Conservation (phyloP, 2,329 filamentous ascomycete species). For the Colletotrichum sp. region DNA sequence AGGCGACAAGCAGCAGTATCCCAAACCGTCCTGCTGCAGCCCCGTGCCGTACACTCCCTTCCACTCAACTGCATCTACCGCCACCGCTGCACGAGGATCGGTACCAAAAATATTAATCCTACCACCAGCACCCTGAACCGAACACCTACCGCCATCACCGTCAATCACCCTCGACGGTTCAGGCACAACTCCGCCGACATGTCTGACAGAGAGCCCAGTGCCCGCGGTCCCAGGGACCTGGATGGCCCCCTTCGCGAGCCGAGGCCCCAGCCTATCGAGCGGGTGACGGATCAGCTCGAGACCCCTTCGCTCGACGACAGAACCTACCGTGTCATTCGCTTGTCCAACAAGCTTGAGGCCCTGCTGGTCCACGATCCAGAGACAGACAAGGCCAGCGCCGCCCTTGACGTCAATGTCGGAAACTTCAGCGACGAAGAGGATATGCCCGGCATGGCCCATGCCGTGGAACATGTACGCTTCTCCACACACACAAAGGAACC, state of each 20-base stretch:
- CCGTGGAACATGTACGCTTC: slow-evolving; percentile 79
- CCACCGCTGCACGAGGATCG: neutral
- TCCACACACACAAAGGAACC: neutral
- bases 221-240: slow-evolving; percentile 1
- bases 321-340: slow-evolving; percentile 83
- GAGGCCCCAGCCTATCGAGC: slow-evolving; percentile 36
- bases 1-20: slow-evolving; percentile 12
- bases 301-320: slow-evolving; percentile 86
- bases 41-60: slow-evolving; percentile 2
- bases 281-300: slow-evolving; percentile 75
- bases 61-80: neutral
- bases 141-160: neutral
- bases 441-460: slow-evolving; percentile 95
- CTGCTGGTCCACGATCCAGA: slow-evolving; percentile 92
- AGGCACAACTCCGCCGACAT: slow-evolving; percentile 12
- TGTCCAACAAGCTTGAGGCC: slow-evolving; percentile 88
- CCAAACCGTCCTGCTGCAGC: slow-evolving; percentile 15
- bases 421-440: slow-evolving; percentile 91
- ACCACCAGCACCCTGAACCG: neutral
- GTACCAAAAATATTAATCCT: neutral
- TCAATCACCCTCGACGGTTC: neutral
- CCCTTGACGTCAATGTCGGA: slow-evolving; percentile 94
- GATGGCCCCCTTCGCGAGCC: slow-evolving; percentile 32
- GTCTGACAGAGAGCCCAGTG: slow-evolving; percentile 26
- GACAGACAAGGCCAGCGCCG: slow-evolving; percentile 95